Conservation (phyloP, 2,329 filamentous ascomycete genomes). For the Zymoseptoria tritici region DNA sequence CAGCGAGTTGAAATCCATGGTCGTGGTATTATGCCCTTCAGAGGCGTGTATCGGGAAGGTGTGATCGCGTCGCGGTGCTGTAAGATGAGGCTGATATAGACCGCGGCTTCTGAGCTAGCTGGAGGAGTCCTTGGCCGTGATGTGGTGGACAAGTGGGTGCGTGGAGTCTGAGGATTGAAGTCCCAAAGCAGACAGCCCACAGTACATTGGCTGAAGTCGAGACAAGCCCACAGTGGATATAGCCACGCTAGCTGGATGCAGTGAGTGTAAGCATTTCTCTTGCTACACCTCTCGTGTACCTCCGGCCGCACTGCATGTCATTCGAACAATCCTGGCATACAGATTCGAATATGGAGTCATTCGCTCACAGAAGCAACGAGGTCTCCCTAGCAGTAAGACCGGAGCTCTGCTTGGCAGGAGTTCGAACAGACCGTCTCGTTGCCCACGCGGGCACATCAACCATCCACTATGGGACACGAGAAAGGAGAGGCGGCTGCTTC, state of each 20-base stretch:
- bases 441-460: background rate
- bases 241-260: too few relatives aligned
- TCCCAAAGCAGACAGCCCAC: background rate
- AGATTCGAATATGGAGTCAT: too few relatives aligned
- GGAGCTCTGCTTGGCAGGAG: too few relatives aligned
- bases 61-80: background rate
- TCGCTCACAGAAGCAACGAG: too few relatives aligned
- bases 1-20: slow-evolving; percentile 79
- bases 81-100: background rate
- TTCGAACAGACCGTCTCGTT: background rate
- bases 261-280: too few relatives aligned
- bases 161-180: background rate
- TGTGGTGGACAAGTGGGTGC: background rate
- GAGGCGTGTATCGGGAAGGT: background rate
- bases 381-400: too few relatives aligned
- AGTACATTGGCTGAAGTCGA: too few relatives aligned
- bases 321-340: too few relatives aligned
- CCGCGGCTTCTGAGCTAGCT: slow-evolving; percentile 2
- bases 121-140: background rate
- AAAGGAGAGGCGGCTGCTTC: background rate
- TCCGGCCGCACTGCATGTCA: too few relatives aligned
- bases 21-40: slow-evolving; percentile 19
- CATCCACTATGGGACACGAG: background rate
- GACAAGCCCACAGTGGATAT: too few relatives aligned
- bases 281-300: too few relatives aligned